Conservation (phyloP, 768 basidiomycete genomes). For the Pleurotus citrinopileatus region DNA sequence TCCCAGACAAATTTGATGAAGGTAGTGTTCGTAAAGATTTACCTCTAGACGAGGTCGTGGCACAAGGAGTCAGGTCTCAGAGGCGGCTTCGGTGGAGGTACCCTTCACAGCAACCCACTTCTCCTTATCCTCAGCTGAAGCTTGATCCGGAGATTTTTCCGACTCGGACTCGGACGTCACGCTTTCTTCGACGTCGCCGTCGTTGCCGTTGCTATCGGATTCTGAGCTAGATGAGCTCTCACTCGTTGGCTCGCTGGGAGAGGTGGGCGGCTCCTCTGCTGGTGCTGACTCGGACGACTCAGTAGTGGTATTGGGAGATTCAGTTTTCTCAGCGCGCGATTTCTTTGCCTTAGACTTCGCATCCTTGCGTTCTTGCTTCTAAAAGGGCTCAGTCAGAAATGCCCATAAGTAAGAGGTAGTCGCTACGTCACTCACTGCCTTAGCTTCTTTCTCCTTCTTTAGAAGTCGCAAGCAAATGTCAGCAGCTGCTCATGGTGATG, state of each 20-base stretch:
- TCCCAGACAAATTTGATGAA: conserved; percentile 9
- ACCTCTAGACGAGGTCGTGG: conserved; percentile 1
- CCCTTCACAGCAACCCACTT: conserved; percentile 80
- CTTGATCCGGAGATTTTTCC: conserved; percentile 37
- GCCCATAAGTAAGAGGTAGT: neutral
- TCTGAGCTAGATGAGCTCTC: conserved; percentile 49
- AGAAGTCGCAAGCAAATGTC: conserved; percentile 10
- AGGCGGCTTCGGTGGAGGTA: conserved; percentile 16
- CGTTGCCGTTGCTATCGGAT: conserved; percentile 58
- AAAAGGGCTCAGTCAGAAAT: conserved; percentile 10
- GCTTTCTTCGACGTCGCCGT: conserved; percentile 76
- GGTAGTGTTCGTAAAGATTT: neutral
- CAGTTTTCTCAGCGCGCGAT: conserved; percentile 32
- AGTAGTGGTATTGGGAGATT: conserved; percentile 21
- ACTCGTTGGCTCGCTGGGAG: conserved; percentile 27
- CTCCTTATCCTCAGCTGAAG: conserved; percentile 42
- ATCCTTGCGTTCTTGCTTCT: conserved; percentile 51
- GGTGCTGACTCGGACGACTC: conserved; percentile 14
- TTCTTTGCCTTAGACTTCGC: conserved; percentile 58
- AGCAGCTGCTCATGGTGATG: conserved; percentile 2
- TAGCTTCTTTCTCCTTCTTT: conserved; percentile 50
- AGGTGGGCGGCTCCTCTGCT: conserved; percentile 16
- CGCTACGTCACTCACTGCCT: conserved; percentile 44
- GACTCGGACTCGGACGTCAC: conserved; percentile 72
- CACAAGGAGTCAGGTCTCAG: conserved; percentile 13